A percentile compares a stretch with the other conserved stretches of the same genome.
These are phyloP conservation scores for Penicillium ochrochloron DNA, from an alignment of 495 filamentous ascomycete species.

Conservation along the genomic window DNA sequence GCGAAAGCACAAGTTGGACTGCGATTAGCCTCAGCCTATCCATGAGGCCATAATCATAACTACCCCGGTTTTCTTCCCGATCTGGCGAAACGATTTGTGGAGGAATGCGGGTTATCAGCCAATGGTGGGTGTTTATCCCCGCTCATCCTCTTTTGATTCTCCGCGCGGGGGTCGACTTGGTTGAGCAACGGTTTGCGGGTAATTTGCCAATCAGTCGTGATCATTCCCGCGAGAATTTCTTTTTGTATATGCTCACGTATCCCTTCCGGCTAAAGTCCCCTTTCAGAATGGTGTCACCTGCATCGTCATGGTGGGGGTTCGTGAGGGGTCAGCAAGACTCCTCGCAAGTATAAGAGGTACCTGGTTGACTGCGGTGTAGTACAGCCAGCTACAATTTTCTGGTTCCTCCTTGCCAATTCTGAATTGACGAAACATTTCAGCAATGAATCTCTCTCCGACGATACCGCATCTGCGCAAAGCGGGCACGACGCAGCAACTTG, in stretches of 20 bases:
- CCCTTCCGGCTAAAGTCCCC: background rate
- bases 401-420: background rate
- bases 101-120: background rate
- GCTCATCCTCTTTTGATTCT: background rate
- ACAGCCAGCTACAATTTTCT: background rate
- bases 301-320: background rate
- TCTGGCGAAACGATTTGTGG: background rate
- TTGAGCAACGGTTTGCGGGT: background rate
- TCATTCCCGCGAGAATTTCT: background rate
- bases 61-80: background rate
- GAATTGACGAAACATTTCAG: background rate
- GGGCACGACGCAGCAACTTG: constrained; percentile 40
- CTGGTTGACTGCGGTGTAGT: background rate
- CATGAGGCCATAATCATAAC: background rate
- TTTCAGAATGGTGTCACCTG: background rate
- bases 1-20: too few species aligned
- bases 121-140: background rate
- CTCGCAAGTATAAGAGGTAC: background rate
- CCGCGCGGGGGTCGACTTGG: background rate
- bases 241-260: background rate
- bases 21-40: background rate
- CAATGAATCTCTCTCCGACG: constrained; percentile 8
- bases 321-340: background rate
- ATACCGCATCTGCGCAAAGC: constrained; percentile 39
- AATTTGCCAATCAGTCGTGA: background rate